Evolutionary conservation across 805 yeast genomes (phyloP).

Genomic region (Sugiyamaella smithiae): DNA sequence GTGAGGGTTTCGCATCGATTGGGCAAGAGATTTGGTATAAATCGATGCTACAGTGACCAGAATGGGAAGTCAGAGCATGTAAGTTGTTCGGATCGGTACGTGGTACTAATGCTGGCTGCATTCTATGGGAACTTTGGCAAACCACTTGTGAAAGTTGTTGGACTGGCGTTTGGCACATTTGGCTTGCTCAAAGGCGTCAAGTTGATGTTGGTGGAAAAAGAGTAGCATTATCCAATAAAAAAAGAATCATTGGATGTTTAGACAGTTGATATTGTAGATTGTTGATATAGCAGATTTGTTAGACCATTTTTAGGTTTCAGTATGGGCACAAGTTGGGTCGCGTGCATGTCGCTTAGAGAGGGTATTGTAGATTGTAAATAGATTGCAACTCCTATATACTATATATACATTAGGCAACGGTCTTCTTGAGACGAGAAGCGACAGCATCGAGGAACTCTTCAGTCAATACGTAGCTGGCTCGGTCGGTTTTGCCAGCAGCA

Average conservation of each 20-base stretch:
- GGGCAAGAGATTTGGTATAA: no score
- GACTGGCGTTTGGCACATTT: constrained; percentile 23
- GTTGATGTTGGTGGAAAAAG: background rate
- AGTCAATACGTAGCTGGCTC: constrained; percentile 81
- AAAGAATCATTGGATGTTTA: no score
- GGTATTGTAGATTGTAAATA: no score
- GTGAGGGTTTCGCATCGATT: no score
- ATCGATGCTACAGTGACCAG: no score
- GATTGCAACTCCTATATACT: background rate
- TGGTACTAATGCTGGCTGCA: constrained; percentile 16
- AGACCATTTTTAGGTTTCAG: no score
- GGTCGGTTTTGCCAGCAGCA: constrained; percentile 80
- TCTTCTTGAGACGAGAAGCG: constrained; percentile 53
- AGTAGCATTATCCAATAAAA: no score
- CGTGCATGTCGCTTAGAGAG: no score
- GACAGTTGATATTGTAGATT: no score
- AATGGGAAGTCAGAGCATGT: constrained; percentile 1
- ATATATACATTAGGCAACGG: constrained; percentile 10
- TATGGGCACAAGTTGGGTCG: no score
- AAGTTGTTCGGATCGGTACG: background rate
- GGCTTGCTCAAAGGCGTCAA: constrained; percentile 16
- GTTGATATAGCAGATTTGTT: no score
- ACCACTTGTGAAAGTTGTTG: constrained; percentile 24
- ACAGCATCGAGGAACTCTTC: constrained; percentile 88
- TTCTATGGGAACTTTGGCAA: constrained; percentile 23